A percentile compares a stretch with the other conserved stretches of the same genome.
phyloP scores from a whole-genome alignment of 2,329 filamentous ascomycete species.

The Fusarium euwallaceae region DNA sequence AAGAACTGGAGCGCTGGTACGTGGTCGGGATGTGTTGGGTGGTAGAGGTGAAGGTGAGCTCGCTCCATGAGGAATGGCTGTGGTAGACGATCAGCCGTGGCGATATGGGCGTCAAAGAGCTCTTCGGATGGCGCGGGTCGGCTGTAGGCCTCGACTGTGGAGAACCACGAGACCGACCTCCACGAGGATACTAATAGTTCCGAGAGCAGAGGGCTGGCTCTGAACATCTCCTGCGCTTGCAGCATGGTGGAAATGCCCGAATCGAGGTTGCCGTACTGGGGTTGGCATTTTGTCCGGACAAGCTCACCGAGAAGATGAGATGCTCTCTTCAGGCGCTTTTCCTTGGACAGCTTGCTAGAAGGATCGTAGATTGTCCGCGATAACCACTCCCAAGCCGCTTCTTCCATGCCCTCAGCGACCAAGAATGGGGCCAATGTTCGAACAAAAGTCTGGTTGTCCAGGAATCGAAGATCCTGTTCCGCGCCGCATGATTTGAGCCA shows the following conservation, averaged over 20 bases:
- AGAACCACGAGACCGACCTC: constrained; percentile 63
- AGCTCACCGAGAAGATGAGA: constrained; percentile 56
- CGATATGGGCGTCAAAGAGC: constrained; percentile 67
- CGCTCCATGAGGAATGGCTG: constrained; percentile 58
- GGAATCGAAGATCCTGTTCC: constrained; percentile 61
- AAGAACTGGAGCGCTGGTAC: constrained; percentile 63
- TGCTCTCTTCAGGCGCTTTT: constrained; percentile 45
- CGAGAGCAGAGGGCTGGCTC: constrained; percentile 51
- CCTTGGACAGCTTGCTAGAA: constrained; percentile 34
- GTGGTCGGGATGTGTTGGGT: constrained; percentile 65
- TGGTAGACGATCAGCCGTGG: constrained; percentile 58
- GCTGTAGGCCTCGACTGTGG: constrained; percentile 64
- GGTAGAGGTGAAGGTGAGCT: constrained; percentile 68
- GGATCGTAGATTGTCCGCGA: constrained; percentile 53
- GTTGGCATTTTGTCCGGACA: constrained; percentile 58
- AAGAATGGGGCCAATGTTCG: constrained; percentile 62
- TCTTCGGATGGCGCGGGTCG: constrained; percentile 59
- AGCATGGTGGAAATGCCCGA: constrained; percentile 63
- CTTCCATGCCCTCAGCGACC: constrained; percentile 65
- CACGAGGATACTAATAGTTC: constrained; percentile 59
- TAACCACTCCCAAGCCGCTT: constrained; percentile 67
- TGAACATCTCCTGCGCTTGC: constrained; percentile 60
- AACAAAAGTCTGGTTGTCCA: constrained; percentile 56
- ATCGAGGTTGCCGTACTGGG: constrained; percentile 60
- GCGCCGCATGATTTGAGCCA: constrained; percentile 67